Base-by-base conservation (phyloP, 1,284 basidiomycete species). In the Boletus sp. region DNA sequence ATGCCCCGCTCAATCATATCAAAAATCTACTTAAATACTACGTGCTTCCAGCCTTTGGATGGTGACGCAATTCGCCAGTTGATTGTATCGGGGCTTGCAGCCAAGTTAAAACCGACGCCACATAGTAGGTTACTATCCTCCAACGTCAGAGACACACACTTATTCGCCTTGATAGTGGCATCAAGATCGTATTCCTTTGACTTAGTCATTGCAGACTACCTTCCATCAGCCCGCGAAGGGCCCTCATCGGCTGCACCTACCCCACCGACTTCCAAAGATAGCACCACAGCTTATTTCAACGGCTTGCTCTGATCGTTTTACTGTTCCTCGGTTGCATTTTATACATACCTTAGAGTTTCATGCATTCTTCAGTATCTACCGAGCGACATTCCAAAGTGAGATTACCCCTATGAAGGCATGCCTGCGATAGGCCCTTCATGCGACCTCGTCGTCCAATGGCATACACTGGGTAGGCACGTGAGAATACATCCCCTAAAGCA, bases 1-100 rank as follows among this genome's bases (percentile, higher is more conserved):
- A 41, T 7, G 52, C 45, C 20, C 16, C 19, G 1, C 26, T 35
- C 20, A 12, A 42, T 41, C 48, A 17, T 50, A 14, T 55, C 54
- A 41, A 55, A 57, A 34, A 67, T 85, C 34, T 82, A 85, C 12
- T 44, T 14, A 27, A 8, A 38, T 37, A 30, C 8, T 6, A 29
- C 25, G 22, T 13, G 0, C 13, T 35, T 34, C 45, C 51, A 79
- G 72, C 73, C 78, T n/a, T 71, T 91, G 49, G 84, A 91, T 57
- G 88, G 84, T 12, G 68, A 77, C 17, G 74, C 81, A 14, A 69
- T 92, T 52, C 81, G 91, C 38, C 75, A 80, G 52, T 68, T 88
- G 46, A 91, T 94, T 51, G 78, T 87, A 12, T 73, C 74, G 10
- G 82, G 79, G 8, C 79, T 93, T 72, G 68, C 81, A 33, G 75